Conservation (phyloP, 1,139 yeast species). For the Debaryomyces sp. region DNA sequence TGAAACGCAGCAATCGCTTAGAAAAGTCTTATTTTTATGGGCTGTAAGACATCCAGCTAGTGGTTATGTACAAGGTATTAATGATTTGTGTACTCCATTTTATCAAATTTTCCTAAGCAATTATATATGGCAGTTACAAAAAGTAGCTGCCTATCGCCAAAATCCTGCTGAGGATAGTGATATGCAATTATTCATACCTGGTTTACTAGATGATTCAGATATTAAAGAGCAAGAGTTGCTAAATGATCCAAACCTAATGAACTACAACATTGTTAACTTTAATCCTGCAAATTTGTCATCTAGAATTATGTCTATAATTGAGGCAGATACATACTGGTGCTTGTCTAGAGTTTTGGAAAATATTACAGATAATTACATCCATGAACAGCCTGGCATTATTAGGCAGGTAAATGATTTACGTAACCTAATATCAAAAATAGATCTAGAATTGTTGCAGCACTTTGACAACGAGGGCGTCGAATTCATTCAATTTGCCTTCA, state of each 20-base stretch:
- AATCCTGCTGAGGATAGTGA: slow-evolving; percentile 23
- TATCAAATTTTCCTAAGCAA: slow-evolving; percentile 82
- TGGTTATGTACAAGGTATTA: slow-evolving; percentile 99
- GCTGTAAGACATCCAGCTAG: slow-evolving; percentile 97
- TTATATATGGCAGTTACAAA: slow-evolving; percentile 56
- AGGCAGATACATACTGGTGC: slow-evolving; percentile 98
- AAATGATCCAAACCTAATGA: slow-evolving; percentile 27
- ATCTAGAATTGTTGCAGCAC: slow-evolving; percentile 70
- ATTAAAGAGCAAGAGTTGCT: slow-evolving; percentile 29
- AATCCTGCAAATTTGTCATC: slow-evolving; percentile 68
- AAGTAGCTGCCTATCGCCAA: slow-evolving; percentile 18
- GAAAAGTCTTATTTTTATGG: slow-evolving; percentile 87
- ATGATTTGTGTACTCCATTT: slow-evolving; percentile 93
- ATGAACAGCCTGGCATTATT: slow-evolving; percentile 96
- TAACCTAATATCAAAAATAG: slow-evolving; percentile 79
- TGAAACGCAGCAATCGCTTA: slow-evolving; percentile 75
- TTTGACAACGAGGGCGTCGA: slow-evolving; percentile 81
- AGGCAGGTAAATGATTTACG: slow-evolving; percentile 84
- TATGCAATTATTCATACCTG: slow-evolving; percentile 39
- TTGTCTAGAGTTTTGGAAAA: slow-evolving; percentile 86
- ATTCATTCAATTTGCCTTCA: slow-evolving; percentile 89
- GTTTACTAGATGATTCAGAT: slow-evolving; percentile 35
- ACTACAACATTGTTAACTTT: slow-evolving; percentile 39
- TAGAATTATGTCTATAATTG: slow-evolving; percentile 51
- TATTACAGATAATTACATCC: slow-evolving; percentile 94